Conservation (phyloP, 1,284 basidiomycete genomes). For the Fomitopsis palustris region DNA sequence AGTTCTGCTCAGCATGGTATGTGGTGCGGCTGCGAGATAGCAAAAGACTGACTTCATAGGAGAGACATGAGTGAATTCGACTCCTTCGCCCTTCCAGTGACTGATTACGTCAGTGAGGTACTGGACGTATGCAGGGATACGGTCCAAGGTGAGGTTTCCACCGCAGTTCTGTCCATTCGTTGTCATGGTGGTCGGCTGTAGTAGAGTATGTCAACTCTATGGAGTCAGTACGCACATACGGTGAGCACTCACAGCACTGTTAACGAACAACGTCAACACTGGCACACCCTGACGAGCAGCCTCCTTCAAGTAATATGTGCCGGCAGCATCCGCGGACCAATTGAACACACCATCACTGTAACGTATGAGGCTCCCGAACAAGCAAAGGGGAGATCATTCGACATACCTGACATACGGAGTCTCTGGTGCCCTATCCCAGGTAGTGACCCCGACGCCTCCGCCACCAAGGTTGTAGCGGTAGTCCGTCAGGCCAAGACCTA, state of each 20-base stretch:
- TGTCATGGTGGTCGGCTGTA: slow-evolving; percentile 20
- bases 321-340: slow-evolving; percentile 36
- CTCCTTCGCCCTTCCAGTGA: slow-evolving; percentile 21
- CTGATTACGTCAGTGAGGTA: slow-evolving; percentile 26
- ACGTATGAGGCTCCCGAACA: too few relatives aligned
- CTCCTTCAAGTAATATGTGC: slow-evolving; percentile 36
- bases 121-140: slow-evolving; percentile 23
- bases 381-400: neutral
- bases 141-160: slow-evolving; percentile 20
- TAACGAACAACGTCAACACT: slow-evolving; percentile 25
- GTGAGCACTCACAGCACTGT: slow-evolving; percentile 16
- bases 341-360: slow-evolving; percentile 34
- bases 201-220: neutral
- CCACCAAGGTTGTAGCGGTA: slow-evolving; percentile 43
- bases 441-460: slow-evolving; percentile 37
- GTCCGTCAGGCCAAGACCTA: slow-evolving; percentile 39
- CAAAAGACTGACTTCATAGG: slow-evolving; percentile 23
- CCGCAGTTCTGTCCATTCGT: slow-evolving; percentile 24
- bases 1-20: too few relatives aligned
- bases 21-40: neutral
- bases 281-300: slow-evolving; percentile 20
- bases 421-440: slow-evolving; percentile 27
- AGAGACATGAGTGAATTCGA: slow-evolving; percentile 25
- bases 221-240: too few relatives aligned
- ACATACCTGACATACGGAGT: neutral